Conservation (phyloP, 164 flowering plant species). For the Annona squamosa region DNA sequence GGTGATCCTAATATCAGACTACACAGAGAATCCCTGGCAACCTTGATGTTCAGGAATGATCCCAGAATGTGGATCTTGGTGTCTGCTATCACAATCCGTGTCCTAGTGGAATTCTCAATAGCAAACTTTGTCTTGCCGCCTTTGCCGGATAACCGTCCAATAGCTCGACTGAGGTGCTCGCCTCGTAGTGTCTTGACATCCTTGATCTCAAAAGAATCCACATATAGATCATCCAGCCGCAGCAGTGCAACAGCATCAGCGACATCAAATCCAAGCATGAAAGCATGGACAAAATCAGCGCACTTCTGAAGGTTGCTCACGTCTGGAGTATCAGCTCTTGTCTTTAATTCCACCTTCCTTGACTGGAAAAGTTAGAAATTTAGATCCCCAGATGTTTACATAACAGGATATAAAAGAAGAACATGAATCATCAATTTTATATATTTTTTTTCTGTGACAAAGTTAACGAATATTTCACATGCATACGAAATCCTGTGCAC, state of each 20-base stretch:
- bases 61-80: conserved; percentile 31
- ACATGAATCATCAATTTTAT: not conserved
- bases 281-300: conserved; percentile 33
- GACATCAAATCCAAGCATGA: conserved; percentile 34
- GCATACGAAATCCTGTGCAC: no score
- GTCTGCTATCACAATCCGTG: conserved; percentile 26
- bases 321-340: conserved; percentile 29
- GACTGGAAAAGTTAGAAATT: conserved; percentile 10
- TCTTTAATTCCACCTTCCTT: conserved; percentile 30
- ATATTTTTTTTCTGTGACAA: no score
- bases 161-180: conserved; percentile 35
- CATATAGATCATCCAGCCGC: conserved; percentile 29
- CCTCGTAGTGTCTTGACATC: conserved; percentile 34
- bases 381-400: not conserved
- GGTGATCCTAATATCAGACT: conserved; percentile 35
- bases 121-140: conserved; percentile 36
- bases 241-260: conserved; percentile 27
- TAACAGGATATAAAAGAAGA: not conserved
- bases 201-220: conserved; percentile 34
- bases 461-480: no score
- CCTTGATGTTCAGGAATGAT: conserved; percentile 28
- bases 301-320: conserved; percentile 28
- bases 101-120: conserved; percentile 29
- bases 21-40: conserved; percentile 32
- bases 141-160: conserved; percentile 33